phyloP scores from a whole-genome alignment of 2,329 filamentous ascomycete genomes.

The Cladosporium austrohemisphaericum region DNA sequence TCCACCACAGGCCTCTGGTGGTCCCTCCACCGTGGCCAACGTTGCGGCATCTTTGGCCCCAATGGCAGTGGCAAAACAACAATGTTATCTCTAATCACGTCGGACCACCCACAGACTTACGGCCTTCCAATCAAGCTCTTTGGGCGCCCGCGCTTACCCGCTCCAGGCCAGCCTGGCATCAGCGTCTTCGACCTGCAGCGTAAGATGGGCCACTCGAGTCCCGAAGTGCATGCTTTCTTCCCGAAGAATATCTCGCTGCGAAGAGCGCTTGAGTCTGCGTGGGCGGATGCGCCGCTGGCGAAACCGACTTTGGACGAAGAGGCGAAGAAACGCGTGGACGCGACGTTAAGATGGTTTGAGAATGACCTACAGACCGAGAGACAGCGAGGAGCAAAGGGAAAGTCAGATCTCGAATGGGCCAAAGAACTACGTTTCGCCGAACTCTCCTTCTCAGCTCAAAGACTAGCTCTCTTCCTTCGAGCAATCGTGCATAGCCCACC shows the following conservation, averaged over 20 bases:
- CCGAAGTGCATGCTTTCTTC: conserved; percentile 91
- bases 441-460: conserved; percentile 75
- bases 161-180: conserved; percentile 66
- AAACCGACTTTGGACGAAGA: conserved; percentile 61
- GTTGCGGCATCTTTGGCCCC: conserved; percentile 89
- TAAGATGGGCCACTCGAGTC: conserved; percentile 86
- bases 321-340: conserved; percentile 60
- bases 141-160: conserved; percentile 73
- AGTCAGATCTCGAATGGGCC: conserved; percentile 55
- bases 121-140: conserved; percentile 84
- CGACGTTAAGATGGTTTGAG: conserved; percentile 72
- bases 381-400: not conserved
- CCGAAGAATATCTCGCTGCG: conserved; percentile 71
- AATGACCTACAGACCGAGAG: conserved; percentile 63
- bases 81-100: conserved; percentile 84
- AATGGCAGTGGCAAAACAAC: conserved; percentile 97
- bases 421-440: conserved; percentile 65
- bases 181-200: conserved; percentile 91
- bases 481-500: conserved; percentile 45
- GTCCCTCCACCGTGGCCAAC: conserved; percentile 76
- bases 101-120: conserved; percentile 93
- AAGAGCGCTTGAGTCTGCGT: conserved; percentile 76
- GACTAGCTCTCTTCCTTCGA: conserved; percentile 74
- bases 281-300: conserved; percentile 80
- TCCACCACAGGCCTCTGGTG: conserved; percentile 64